Evolutionary conservation across 2,329 filamentous ascomycete species (phyloP), one percentile per base, ranked within the genome.

Genomic region (Penicillium concentricum): DNA sequence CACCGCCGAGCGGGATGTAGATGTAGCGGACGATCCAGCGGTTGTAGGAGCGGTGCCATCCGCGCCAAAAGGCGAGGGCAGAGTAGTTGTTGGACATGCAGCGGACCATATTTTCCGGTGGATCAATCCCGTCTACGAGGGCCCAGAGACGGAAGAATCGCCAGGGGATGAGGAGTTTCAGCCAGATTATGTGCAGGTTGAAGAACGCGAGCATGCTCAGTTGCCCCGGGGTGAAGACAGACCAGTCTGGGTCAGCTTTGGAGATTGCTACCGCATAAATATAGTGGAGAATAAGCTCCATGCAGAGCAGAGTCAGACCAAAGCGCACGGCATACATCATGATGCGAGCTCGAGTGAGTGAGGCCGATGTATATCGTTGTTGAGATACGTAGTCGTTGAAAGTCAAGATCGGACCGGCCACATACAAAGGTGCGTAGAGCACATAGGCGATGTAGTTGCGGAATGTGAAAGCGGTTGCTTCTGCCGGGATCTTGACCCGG

Each of bases 311-410:
- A 15, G 87, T 86, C 48, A 97, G 75, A 20, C 88, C 72, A 72
- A 97, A 95, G 24, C 94, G 91, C 45, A 96, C 75, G 22, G 81
- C 92, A 70, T 99, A 99, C 44, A 91, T 85, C 30, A 88, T 72
- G 1, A 89, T 97, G 52, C 92, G 90, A 3, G 78, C 75, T 4
- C 74, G 75, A 63, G 87, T 89, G 67, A 94, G 87, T 56, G 85
- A 92, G 12, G 87, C 82, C 0, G 90, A 77, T 13, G 82, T 83
- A 75, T 93, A 89, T 63, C 90, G 88, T 59, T 83, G 81, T 73
- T 99, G 94, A 0, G 90, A 89, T 61, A 97, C 87, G 79, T 94
- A 99, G 79, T 99, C 95, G 76, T 99, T 99, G 80, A 97, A 99
- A 13, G 92, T 97, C 59, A 99, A 73, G 68, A 99, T 96, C 0